Base-by-base conservation (phyloP, 768 basidiomycete genomes). In the Pleurotus giganteus region DNA sequence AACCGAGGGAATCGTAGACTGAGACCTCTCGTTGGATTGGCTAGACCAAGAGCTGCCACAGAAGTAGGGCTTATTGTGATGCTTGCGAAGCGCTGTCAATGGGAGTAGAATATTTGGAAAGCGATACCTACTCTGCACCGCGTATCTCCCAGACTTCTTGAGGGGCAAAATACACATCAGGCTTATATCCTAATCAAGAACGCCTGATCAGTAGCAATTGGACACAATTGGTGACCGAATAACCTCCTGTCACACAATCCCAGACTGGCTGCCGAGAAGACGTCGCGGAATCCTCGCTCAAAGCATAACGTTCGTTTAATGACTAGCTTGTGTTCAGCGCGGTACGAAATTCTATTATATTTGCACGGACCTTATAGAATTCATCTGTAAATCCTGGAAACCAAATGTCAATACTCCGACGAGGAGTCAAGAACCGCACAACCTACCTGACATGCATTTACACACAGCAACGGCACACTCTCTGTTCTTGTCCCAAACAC, bases 1-100 rank as follows among this genome's bases (percentile, higher is more conserved):
- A 95, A 96, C 31, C 94, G 79, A 37, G 94, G 94, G 68, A 97
- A 97, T 11, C 94, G 86, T 11, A 96, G 69, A 61, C 88, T 90
- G 27, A 95, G 73, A 4, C 94, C 94, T 24, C 87, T 77, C 47
- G 63, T 61, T 15, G 67, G 59, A 6, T 75, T 75, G 4, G 83
- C 74, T 19, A 85, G 65, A 4, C 86, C 84, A 52, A 79, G 73
- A 0, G 90, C 93, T 15, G 93, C 93, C 4, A 87, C 71, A 21
- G 93, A 95, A 13, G 93, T 83, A 0, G 93, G 94, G 41, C 91
- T 93, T 57, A 91, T 70, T 2, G 93, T 93, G 59, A 94, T 80
- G 63, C 88, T 90, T 47, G 34, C 41, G 27, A 51, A 56, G 32
- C 61, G 61, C 26, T 23, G 5, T n/a, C 2, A 7, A 47, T 28